These are phyloP conservation scores for Pseudocercospora vitis DNA, from an alignment of 2,329 filamentous ascomycete genomes.

Conservation along the genomic window DNA sequence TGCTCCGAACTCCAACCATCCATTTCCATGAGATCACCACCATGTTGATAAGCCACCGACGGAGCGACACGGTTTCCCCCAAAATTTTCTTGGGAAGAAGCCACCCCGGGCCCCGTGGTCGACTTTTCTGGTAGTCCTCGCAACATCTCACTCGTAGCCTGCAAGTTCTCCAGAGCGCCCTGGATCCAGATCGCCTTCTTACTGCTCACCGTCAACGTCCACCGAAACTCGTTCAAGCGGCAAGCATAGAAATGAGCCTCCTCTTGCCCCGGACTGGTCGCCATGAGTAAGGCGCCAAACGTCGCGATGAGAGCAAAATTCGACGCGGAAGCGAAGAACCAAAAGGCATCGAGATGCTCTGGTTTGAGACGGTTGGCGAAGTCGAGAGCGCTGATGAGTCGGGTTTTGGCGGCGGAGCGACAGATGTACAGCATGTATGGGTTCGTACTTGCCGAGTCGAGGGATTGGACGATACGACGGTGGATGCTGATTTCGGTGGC, in stretches of 20 bases:
- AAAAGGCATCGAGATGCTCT: slow-evolving; percentile 83
- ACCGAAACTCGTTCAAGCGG: slow-evolving; percentile 83
- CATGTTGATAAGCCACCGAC: neutral
- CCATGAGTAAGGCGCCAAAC: slow-evolving; percentile 86
- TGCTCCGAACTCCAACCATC: slow-evolving; percentile 7
- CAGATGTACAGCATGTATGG: slow-evolving; percentile 88
- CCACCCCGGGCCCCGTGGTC: neutral
- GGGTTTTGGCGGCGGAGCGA: slow-evolving; percentile 88
- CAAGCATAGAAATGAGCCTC: slow-evolving; percentile 91
- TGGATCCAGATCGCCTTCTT: slow-evolving; percentile 61
- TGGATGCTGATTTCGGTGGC: slow-evolving; percentile 93
- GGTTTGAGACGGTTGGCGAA: slow-evolving; percentile 91
- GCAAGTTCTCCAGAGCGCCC: slow-evolving; percentile 48
- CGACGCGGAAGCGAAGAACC: slow-evolving; percentile 83
- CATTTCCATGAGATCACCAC: slow-evolving; percentile 1
- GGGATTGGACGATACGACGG: slow-evolving; percentile 81
- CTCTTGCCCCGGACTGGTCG: slow-evolving; percentile 80
- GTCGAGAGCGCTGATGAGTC: slow-evolving; percentile 93
- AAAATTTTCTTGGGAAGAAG: too few species aligned
- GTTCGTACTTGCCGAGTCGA: slow-evolving; percentile 58
- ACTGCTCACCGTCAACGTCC: slow-evolving; percentile 85
- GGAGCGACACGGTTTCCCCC: too few species aligned
- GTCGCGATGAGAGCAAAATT: slow-evolving; percentile 95
- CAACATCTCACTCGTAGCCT: slow-evolving; percentile 47
- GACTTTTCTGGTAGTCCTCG: slow-evolving; percentile 49